Conservation (phyloP, 352 stramenopile species). For the Globisporangium lucens region DNA sequence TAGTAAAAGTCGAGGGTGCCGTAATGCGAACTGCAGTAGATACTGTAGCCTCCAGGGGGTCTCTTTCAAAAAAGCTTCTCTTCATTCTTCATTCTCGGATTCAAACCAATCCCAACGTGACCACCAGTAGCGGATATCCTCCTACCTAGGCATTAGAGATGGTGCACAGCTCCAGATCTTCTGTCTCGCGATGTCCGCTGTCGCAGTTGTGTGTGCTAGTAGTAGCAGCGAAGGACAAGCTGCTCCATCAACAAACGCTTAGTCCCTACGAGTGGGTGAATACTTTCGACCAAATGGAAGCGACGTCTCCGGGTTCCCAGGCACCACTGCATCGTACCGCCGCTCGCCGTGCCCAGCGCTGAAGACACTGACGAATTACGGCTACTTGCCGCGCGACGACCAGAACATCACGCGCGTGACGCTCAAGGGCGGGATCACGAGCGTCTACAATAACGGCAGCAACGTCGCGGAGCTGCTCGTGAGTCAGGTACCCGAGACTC, state of each 20-base stretch:
- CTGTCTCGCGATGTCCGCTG: no score
- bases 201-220: no score
- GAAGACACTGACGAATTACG: slow-evolving; percentile 39
- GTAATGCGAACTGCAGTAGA: no score
- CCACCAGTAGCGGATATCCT: no score
- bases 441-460: slow-evolving; percentile 27
- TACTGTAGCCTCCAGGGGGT: no score
- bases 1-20: no score
- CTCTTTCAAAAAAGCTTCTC: no score
- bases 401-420: slow-evolving; percentile 17
- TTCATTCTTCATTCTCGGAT: no score
- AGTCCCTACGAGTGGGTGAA: background rate
- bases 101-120: no score
- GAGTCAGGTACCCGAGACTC: background rate
- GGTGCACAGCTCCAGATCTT: no score
- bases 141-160: no score
- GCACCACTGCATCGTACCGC: slow-evolving; percentile 19
- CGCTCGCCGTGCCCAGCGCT: slow-evolving; percentile 34
- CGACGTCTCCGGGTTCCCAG: slow-evolving; percentile 19
- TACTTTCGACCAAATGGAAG: background rate
- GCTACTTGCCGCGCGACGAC: slow-evolving; percentile 27
- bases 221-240: no score
- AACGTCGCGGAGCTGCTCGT: slow-evolving; percentile 4
- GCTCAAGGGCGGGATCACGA: slow-evolving; percentile 14
- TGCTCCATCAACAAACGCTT: background rate